Evolutionary conservation across 2,329 filamentous ascomycete species (phyloP).

Genomic region (Alternaria sp.): DNA sequence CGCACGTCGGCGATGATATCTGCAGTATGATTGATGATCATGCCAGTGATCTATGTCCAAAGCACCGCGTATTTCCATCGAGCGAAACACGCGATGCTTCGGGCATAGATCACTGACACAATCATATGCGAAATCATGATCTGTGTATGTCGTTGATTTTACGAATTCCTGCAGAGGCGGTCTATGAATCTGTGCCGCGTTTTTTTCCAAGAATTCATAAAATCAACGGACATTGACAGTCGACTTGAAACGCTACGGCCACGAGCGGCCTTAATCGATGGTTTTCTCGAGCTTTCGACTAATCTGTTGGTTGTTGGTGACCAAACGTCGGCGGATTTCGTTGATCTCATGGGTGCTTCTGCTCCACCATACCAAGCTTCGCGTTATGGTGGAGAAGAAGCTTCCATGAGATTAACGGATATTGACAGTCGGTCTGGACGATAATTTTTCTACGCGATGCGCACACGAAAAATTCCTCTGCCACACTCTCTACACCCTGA

Average conservation of each 20-base stretch:
- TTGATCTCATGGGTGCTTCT: background rate
- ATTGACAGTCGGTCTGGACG: background rate
- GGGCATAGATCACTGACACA: background rate
- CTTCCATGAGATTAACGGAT: background rate
- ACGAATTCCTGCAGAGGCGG: too few relatives aligned
- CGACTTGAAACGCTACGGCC: too few relatives aligned
- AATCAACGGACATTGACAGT: too few relatives aligned
- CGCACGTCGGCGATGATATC: too few relatives aligned
- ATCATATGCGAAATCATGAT: background rate
- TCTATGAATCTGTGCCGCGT: too few relatives aligned
- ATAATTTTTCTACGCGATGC: rapidly evolving
- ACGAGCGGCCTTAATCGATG: background rate
- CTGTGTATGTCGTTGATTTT: background rate
- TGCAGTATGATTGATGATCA: background rate
- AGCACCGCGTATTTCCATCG: background rate
- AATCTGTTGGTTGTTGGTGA: too few relatives aligned
- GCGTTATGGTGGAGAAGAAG: background rate
- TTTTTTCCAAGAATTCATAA: too few relatives aligned
- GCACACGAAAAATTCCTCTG: background rate
- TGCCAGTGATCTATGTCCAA: background rate
- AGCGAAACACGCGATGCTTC: background rate
- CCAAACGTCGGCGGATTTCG: background rate
- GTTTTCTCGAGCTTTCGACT: too few relatives aligned
- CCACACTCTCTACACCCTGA: background rate
- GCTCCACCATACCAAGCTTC: background rate